These are phyloP conservation scores for Punica granatum DNA, from an alignment of 345 rosid species.

Conservation along the genomic window DNA sequence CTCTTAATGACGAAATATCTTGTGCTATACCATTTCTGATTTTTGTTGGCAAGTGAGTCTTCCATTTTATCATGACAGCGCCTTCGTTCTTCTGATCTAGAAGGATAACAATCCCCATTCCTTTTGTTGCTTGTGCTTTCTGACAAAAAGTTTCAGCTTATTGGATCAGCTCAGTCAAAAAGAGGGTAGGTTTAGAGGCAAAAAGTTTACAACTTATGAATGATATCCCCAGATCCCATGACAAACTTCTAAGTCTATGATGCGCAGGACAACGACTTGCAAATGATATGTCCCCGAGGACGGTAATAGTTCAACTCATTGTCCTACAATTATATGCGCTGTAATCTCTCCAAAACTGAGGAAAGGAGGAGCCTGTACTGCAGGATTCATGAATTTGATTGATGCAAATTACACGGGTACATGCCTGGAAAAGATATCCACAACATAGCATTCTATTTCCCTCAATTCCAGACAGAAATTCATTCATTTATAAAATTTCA, in stretches of 20 bases:
- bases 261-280: not conserved
- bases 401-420: not conserved
- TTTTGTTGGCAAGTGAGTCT: conserved; percentile 30
- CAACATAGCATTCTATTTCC: not conserved
- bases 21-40: conserved; percentile 37
- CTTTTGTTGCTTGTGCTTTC: conserved; percentile 66
- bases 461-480: not conserved
- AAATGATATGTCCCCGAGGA: not conserved
- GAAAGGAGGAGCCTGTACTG: not conserved
- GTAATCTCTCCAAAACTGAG: not conserved
- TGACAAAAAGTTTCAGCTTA: conserved; percentile 25
- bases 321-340: not conserved
- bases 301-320: not conserved
- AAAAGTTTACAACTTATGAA: not conserved
- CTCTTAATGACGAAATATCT: conserved; percentile 96
- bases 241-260: not conserved
- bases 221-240: not conserved
- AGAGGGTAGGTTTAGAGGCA: not conserved
- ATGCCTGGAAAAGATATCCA: not conserved
- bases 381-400: not conserved
- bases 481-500: not conserved
- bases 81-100: conserved; percentile 33
- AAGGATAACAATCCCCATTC: conserved; percentile 38
- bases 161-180: conserved; percentile 3
- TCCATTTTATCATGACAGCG: conserved; percentile 29